Evolutionary conservation across 2,329 filamentous ascomycete species (phyloP), one percentile per base, ranked within the genome.

Genomic region (Geosmithia putterillii): DNA sequence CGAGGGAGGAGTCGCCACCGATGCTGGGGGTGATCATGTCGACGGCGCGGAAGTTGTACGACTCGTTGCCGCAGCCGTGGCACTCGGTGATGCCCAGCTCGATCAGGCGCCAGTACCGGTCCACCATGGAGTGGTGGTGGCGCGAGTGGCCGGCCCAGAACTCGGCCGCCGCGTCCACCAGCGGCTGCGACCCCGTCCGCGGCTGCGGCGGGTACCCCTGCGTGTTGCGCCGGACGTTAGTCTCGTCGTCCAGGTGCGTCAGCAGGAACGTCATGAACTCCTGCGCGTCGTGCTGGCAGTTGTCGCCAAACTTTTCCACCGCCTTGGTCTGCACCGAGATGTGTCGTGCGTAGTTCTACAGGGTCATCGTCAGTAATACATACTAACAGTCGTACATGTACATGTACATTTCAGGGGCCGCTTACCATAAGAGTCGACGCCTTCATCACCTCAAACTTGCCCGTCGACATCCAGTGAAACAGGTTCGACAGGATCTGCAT

Each of bases 201-300:
- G 63, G 62, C 46, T 62, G 54, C 19, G 47, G 36, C 14, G 45
- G 42, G 22, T 44, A 38, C 42, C 59, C 58, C 18, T 55, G 49
- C 18, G 47, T 67, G 46, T 80, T 67, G n/a, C 68, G 64, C 14
- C 60, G 59, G 21, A 57, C 58, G 57, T 95, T 94, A 5, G 94
- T 80, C 61, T 98, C 92, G 56, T 92, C 85, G 52, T 90, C 83
- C 12, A 96, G 69, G 50, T 83, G 81, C 43, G 86, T 80, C 34
- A 94, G 71, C 21, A 95, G 61, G 55, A 94, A 95, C 39, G 80
- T 79, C 50, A 90, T 80, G 51, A 94, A 94, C 54, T 96, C 92
- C 50, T 89, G 84, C 2, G 88, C 83, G 55, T 98, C 92, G 62
- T 96, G 92, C 57, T 96, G 90, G 41, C 78, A 67, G 20, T 71